Conservation (phyloP, 1,139 yeast genomes). For the Blastobotrys petasosporus region DNA sequence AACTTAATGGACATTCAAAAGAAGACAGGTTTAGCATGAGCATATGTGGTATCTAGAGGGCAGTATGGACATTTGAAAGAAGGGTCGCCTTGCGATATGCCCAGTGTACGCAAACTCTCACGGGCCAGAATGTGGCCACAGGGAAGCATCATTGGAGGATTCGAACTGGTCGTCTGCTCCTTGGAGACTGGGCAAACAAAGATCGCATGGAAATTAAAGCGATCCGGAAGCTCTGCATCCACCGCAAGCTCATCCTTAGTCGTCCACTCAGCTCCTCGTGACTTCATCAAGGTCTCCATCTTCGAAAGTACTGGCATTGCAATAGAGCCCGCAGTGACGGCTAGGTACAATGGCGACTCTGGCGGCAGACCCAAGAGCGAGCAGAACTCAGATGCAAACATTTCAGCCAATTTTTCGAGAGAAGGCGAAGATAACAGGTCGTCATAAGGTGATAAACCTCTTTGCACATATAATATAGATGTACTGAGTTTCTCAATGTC, state of each 20-base stretch:
- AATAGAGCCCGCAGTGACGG: conserved; percentile 62
- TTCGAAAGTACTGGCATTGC: conserved; percentile 71
- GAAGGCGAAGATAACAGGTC: conserved; percentile 26
- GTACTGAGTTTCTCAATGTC: conserved; percentile 53
- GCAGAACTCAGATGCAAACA: conserved; percentile 65
- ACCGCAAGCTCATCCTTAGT: conserved; percentile 53
- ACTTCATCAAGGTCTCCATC: conserved; percentile 46
- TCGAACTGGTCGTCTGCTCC: conserved; percentile 61
- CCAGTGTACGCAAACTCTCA: conserved; percentile 42
- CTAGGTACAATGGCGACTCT: conserved; percentile 65
- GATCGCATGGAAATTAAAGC: conserved; percentile 64
- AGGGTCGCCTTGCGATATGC: conserved; percentile 30
- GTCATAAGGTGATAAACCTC: conserved; percentile 39
- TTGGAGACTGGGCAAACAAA: conserved; percentile 89
- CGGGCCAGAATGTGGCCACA: conserved; percentile 59
- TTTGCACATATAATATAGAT: conserved; percentile 38
- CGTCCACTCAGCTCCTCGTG: conserved; percentile 51
- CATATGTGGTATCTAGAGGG: conserved; percentile 39
- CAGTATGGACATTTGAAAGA: conserved; percentile 66
- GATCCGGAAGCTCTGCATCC: conserved; percentile 49
- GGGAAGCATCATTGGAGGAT: conserved; percentile 59
- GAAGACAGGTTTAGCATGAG: conserved; percentile 27
- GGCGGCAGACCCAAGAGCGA: conserved; percentile 55
- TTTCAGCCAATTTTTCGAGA: conserved; percentile 43
- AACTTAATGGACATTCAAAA: conserved; percentile 17